A percentile compares a stretch with the other conserved stretches of the same genome.
Evolutionary conservation across 176 grass and related monocot species (phyloP).

Genomic region (Zoysia pacifica): DNA sequence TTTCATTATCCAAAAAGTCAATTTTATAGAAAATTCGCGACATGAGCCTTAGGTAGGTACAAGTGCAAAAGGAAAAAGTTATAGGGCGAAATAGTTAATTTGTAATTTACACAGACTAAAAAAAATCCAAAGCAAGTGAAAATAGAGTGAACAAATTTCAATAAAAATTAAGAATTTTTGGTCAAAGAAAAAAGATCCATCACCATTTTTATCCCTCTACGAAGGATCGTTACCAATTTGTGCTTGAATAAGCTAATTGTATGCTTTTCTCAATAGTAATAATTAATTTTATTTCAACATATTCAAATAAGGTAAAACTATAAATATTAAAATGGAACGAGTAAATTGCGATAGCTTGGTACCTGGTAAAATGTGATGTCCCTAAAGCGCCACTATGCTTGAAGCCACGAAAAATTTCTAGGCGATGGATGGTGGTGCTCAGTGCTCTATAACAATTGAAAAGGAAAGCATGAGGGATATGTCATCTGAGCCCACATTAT

Average conservation of each 20-base stretch:
- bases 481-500: background rate
- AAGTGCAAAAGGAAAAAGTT: too few species aligned
- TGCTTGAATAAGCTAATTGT: background rate
- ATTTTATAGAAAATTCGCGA: too few species aligned
- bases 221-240: background rate
- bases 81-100: too few species aligned
- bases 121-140: too few species aligned
- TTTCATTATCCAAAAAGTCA: too few species aligned
- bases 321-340: background rate
- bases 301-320: background rate
- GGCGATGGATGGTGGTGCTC: background rate
- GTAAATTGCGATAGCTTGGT: background rate
- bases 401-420: background rate
- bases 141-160: too few species aligned
- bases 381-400: background rate
- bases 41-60: too few species aligned
- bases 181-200: too few species aligned
- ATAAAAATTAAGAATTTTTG: too few species aligned
- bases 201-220: too few species aligned
- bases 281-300: background rate
- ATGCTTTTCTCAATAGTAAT: background rate
- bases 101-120: too few species aligned
- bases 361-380: background rate
- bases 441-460: slow-evolving; percentile 7
- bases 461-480: background rate